Conservation (phyloP, 768 basidiomycete species). For the Myochromella boudieri region DNA sequence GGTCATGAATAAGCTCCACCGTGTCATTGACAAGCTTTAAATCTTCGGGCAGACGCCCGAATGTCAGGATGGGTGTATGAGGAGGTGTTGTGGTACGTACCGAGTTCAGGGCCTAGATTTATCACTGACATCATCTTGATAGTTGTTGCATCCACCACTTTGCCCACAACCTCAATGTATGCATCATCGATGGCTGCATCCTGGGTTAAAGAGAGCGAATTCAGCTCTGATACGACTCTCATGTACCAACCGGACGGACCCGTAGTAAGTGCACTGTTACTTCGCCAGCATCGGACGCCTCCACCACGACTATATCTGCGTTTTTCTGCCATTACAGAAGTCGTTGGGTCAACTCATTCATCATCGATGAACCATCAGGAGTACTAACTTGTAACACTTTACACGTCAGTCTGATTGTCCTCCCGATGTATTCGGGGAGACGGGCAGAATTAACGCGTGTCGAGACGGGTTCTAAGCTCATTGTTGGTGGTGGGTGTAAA, state of each 20-base stretch:
- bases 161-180: slow-evolving; percentile 70
- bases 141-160: slow-evolving; percentile 50
- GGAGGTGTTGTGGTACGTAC: too few species aligned
- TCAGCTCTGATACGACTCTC: neutral
- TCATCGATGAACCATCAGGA: neutral
- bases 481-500: slow-evolving; percentile 4
- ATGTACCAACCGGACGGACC: slow-evolving; percentile 30
- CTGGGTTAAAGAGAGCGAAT: too few species aligned
- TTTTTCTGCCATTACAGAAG: slow-evolving; percentile 33
- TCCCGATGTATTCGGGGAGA: slow-evolving; percentile 49
- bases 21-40: slow-evolving; percentile 62
- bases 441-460: slow-evolving; percentile 65
- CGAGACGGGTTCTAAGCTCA: slow-evolving; percentile 26
- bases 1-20: slow-evolving; percentile 60
- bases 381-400: slow-evolving; percentile 54
- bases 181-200: slow-evolving; percentile 46
- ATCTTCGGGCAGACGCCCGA: too few species aligned
- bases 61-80: too few species aligned
- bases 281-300: slow-evolving; percentile 67
- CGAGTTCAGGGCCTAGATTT: slow-evolving; percentile 61
- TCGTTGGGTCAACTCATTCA: neutral
- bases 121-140: slow-evolving; percentile 56
- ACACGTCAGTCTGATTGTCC: slow-evolving; percentile 60
- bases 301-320: slow-evolving; percentile 51
- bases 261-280: slow-evolving; percentile 43